These are phyloP conservation scores for Huntiella decipiens DNA, from an alignment of 2,329 filamentous ascomycete species.

Conservation along the genomic window DNA sequence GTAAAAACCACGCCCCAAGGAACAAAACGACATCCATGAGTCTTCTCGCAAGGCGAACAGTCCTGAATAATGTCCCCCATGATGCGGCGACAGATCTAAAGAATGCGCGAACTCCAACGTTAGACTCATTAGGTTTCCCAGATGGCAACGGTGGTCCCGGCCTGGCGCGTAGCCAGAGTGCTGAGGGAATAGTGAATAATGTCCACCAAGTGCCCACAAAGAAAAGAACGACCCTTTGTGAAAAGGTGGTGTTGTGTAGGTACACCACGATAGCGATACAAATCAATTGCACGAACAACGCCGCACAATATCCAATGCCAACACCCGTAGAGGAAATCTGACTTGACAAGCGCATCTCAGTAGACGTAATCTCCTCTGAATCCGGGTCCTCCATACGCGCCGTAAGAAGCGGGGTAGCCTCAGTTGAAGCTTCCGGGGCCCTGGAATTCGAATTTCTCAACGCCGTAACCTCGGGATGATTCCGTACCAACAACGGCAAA, in stretches of 20 bases:
- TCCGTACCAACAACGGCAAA: constrained; percentile 70
- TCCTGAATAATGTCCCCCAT: constrained; percentile 73
- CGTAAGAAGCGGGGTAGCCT: background rate
- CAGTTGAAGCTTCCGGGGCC: background rate
- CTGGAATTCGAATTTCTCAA: background rate
- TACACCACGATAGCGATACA: constrained; percentile 59
- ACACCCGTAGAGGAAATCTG: constrained; percentile 84
- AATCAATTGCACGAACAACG: constrained; percentile 64
- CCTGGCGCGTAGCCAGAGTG: constrained; percentile 69
- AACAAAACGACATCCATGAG: constrained; percentile 60
- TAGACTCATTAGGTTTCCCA: constrained; percentile 16
- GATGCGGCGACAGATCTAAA: constrained; percentile 59
- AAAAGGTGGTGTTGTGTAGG: constrained; percentile 62
- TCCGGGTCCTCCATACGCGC: constrained; percentile 9
- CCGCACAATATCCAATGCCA: constrained; percentile 80
- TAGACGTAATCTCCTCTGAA: constrained; percentile 8
- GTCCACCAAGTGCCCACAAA: constrained; percentile 87
- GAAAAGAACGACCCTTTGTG: constrained; percentile 71
- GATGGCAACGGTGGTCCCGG: constrained; percentile 62
- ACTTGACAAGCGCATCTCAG: constrained; percentile 65
- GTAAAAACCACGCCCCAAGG: constrained; percentile 77
- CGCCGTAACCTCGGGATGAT: constrained; percentile 40
- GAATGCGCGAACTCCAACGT: constrained; percentile 10
- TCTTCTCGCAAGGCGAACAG: constrained; percentile 52
- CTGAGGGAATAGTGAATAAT: constrained; percentile 71